These are phyloP conservation scores for Cordyceps tenuipes DNA, from an alignment of 2,329 filamentous ascomycete genomes.

Conservation along the genomic window DNA sequence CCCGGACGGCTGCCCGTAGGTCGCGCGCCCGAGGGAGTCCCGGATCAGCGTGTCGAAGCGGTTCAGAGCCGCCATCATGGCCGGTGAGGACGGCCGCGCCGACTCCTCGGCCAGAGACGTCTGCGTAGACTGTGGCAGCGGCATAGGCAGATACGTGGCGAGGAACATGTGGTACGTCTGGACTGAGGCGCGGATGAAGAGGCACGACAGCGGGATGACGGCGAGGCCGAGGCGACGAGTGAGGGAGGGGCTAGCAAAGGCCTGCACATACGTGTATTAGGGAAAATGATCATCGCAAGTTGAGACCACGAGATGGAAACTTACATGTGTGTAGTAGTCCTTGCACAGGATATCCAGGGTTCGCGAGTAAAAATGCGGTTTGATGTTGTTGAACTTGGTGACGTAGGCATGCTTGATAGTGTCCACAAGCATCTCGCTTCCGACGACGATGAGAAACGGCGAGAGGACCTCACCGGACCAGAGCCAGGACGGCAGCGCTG, in stretches of 20 bases:
- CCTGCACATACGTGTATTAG: conserved; percentile 36
- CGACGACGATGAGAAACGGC: conserved; percentile 87
- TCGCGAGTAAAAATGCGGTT: conserved; percentile 78
- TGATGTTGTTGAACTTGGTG: conserved; percentile 96
- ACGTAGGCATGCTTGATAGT: conserved; percentile 97
- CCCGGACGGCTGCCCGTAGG: conserved; percentile 51
- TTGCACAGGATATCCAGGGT: conserved; percentile 93
- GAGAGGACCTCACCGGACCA: conserved; percentile 78
- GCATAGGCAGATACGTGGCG: conserved; percentile 72
- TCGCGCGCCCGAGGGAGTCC: conserved; percentile 65
- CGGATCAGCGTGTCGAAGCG: conserved; percentile 70
- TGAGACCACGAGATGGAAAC: conserved; percentile 19
- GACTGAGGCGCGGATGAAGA: conserved; percentile 89
- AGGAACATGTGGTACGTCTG: conserved; percentile 99
- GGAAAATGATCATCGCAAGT: not conserved
- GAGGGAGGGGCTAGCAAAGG: conserved; percentile 83
- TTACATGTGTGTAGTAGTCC: conserved; percentile 91
- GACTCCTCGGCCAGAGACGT: conserved; percentile 59
- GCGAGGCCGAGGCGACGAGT: conserved; percentile 85
- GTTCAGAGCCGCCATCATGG: conserved; percentile 67
- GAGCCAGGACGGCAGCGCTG: conserved; percentile 71
- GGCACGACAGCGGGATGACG: conserved; percentile 82
- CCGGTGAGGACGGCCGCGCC: conserved; percentile 57
- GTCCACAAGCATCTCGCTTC: conserved; percentile 94
- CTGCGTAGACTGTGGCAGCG: conserved; percentile 55